Percentiles rank a stretch among this genome's conserved stretches.
These are phyloP conservation scores for Conoideocrella luteorostrata DNA, from an alignment of 2,329 filamentous ascomycete species.

Conservation along the genomic window DNA sequence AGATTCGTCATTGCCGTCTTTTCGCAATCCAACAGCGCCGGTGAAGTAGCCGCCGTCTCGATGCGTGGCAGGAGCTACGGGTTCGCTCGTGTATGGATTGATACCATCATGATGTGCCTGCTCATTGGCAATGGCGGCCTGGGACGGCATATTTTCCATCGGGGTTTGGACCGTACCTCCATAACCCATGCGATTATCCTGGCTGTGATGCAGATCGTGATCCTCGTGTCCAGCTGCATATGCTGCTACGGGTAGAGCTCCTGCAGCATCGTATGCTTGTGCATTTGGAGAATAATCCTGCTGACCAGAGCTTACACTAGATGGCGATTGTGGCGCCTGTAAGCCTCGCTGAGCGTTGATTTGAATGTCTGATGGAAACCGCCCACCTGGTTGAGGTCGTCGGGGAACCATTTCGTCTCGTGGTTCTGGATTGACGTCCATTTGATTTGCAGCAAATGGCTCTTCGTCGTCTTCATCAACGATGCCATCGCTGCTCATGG, in stretches of 20 bases:
- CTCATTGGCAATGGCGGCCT: conserved; percentile 43
- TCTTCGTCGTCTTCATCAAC: conserved; percentile 68
- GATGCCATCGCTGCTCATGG: conserved; percentile 68
- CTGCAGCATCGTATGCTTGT: conserved; percentile 53
- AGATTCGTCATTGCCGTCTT: conserved; percentile 12
- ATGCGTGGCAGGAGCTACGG: conserved; percentile 20
- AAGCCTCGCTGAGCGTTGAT: conserved; percentile 72
- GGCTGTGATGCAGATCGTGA: not conserved
- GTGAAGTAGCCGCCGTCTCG: conserved; percentile 12
- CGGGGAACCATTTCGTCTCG: conserved; percentile 47
- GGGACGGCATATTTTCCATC: conserved; percentile 43
- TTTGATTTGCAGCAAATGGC: conserved; percentile 48
- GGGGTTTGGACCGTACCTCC: conserved; percentile 38
- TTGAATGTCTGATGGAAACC: conserved; percentile 92
- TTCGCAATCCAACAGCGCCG: conserved; percentile 11
- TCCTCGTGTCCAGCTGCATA: conserved; percentile 23
- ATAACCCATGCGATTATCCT: conserved; percentile 29
- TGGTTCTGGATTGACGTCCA: conserved; percentile 38
- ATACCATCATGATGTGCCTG: conserved; percentile 48
- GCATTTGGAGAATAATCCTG: conserved; percentile 40
- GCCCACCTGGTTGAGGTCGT: conserved; percentile 85
- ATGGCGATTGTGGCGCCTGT: conserved; percentile 71
- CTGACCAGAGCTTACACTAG: conserved; percentile 69
- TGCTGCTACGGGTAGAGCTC: conserved; percentile 37
- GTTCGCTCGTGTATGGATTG: conserved; percentile 50